Evolutionary conservation across 106 monocot species (phyloP), one percentile per base, ranked within the genome.

Genomic region (Agapanthus africanus): DNA sequence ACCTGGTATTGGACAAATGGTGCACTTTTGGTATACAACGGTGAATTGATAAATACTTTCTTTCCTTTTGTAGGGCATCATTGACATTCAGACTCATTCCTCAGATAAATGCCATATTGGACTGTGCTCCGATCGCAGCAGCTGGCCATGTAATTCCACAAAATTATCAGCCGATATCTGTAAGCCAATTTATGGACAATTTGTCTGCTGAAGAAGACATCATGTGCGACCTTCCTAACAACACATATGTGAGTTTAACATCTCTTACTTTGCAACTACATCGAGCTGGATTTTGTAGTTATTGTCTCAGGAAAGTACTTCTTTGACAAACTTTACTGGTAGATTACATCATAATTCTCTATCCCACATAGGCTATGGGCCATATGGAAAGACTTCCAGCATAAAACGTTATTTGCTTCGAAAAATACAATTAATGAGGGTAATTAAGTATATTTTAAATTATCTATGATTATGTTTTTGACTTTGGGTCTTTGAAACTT

Each of bases 181-280:
- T 86, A 18, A 90, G 83, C 77, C 87, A 83, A 68, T 87, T 94
- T 72, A 90, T 87, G 90, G 94, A 94, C 80, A 83, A 90, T 40
- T 70, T 90, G 61, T 85, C 79, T 59, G 68, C 84, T 33, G 94
- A 90, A 60, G 94, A 94, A 64, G 77, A 81, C 77, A 69, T 80
- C 44, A 61, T 78, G 22, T 74, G 66, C 49, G 85, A 68, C 69
- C 90, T 71, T 72, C 82, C 50, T 37, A 79, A 83, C 28, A 76
- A 71, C 70, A 54, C 41, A 52, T 72, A 61, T 72, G 94, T 94
- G 61, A 83, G 90, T 80, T 37, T 25, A 60, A 23, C 35, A 61
- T 61, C 13, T 10, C 41, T 69, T 70, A 18, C 33, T 10, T 6
- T n/a, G 31, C 40, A 69, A 37, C 35, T 21, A 52, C 19, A 28